A percentile compares a stretch with the other conserved stretches of the same genome.
Conservation (phyloP, 228 moss, liverwort and hornwort genomes). For the Sphagnum fallax region DNA sequence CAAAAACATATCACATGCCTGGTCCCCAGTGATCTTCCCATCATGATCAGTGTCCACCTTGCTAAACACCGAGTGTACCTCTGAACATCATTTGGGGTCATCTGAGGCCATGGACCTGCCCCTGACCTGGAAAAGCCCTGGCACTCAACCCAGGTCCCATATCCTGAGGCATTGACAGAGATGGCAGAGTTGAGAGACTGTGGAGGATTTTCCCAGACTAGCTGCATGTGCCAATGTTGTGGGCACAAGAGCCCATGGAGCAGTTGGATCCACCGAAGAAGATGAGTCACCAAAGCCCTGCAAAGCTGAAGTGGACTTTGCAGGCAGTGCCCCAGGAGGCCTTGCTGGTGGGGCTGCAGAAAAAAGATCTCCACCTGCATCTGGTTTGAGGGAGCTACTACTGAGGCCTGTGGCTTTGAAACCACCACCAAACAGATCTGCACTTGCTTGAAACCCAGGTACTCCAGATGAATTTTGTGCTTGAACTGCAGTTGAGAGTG, state of each 20-base stretch:
- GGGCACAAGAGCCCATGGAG: slow-evolving; percentile 21
- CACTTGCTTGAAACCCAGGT: slow-evolving; percentile 23
- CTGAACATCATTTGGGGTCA: slow-evolving; percentile 75
- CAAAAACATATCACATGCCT: slow-evolving; percentile 90
- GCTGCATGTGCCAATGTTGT: slow-evolving; percentile 22
- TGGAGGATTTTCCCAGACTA: slow-evolving; percentile 20
- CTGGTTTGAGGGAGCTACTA: slow-evolving; percentile 19
- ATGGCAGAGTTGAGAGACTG: slow-evolving; percentile 6
- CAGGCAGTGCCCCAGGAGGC: slow-evolving; percentile 30
- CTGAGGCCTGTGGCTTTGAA: slow-evolving; percentile 25
- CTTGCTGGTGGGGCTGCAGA: slow-evolving; percentile 35
- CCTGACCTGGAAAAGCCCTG: slow-evolving; percentile 29
- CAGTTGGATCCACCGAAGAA: slow-evolving; percentile 40
- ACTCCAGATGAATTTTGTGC: slow-evolving; percentile 35
- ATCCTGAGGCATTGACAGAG: slow-evolving; percentile 12
- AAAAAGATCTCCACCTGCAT: slow-evolving; percentile 60
- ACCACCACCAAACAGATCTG: slow-evolving; percentile 12
- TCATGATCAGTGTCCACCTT: slow-evolving; percentile 97
- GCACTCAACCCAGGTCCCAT: slow-evolving; percentile 40
- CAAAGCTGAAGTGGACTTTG: slow-evolving; percentile 31
- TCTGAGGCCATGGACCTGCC: slow-evolving; percentile 71
- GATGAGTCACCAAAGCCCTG: slow-evolving; percentile 54
- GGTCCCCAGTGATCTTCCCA: slow-evolving; percentile 85
- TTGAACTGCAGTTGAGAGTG: slow-evolving; percentile 16
- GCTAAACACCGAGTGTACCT: slow-evolving; percentile 67